phyloP scores from a whole-genome alignment of 495 filamentous ascomycete species.

The Penicillium fimorum region DNA sequence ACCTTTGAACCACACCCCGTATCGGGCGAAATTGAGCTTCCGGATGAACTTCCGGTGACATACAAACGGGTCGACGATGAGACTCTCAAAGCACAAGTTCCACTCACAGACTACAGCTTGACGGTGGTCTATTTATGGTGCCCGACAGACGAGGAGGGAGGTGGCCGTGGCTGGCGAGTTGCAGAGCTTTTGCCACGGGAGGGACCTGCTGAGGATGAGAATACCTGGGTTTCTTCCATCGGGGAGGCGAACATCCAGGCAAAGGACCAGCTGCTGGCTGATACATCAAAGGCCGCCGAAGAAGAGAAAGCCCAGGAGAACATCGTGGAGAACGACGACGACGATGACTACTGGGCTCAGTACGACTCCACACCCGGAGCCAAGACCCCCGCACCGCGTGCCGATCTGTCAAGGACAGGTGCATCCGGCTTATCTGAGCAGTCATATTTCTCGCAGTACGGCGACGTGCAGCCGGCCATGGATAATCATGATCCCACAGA shows the following conservation, averaged over 20 bases:
- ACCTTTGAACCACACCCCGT: slow-evolving; percentile 84
- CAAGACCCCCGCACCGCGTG: slow-evolving; percentile 58
- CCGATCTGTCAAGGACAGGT: slow-evolving; percentile 28
- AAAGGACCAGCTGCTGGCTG: slow-evolving; percentile 37
- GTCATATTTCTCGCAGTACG: slow-evolving; percentile 83
- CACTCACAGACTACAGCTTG: slow-evolving; percentile 54
- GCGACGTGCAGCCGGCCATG: slow-evolving; percentile 84
- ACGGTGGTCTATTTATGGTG: slow-evolving; percentile 66
- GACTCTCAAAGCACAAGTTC: slow-evolving; percentile 71
- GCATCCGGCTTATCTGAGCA: slow-evolving; percentile 35
- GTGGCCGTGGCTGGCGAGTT: slow-evolving; percentile 75
- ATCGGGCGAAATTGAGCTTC: slow-evolving; percentile 84
- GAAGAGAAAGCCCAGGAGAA: slow-evolving; percentile 26
- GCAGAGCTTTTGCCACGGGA: slow-evolving; percentile 71
- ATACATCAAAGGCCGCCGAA: slow-evolving; percentile 34
- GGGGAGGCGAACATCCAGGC: slow-evolving; percentile 50
- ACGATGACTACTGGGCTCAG: slow-evolving; percentile 91
- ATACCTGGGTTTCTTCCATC: slow-evolving; percentile 52
- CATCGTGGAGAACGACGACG: slow-evolving; percentile 60
- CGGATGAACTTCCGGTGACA: slow-evolving; percentile 58
- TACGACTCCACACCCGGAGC: slow-evolving; percentile 83
- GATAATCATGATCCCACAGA: slow-evolving; percentile 82
- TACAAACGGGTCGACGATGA: slow-evolving; percentile 82
- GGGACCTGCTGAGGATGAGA: slow-evolving; percentile 34
- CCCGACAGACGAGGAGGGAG: slow-evolving; percentile 62